A percentile compares a stretch with the other conserved stretches of the same genome.
phyloP scores from a whole-genome alignment of 208 protist genomes.

The Leishmania gerbilli region DNA sequence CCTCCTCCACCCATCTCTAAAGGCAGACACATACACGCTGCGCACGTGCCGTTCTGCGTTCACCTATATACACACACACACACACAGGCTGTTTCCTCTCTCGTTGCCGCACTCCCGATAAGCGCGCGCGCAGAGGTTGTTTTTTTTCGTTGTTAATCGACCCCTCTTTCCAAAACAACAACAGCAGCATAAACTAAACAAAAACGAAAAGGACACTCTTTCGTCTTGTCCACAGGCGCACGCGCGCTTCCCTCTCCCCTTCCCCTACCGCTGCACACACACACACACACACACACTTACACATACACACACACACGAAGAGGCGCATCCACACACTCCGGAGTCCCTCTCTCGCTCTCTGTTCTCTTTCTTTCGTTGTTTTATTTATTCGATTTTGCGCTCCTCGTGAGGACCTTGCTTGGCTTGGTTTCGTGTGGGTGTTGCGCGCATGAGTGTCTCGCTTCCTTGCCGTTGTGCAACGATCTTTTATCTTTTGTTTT shows the following conservation, averaged over 20 bases:
- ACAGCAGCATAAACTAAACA: neutral
- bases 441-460: neutral
- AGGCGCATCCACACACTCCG: neutral
- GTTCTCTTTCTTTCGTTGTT: neutral
- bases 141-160: neutral
- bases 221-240: neutral
- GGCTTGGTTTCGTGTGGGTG: neutral
- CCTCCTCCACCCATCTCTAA: neutral
- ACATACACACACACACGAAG: slow-evolving; percentile 11
- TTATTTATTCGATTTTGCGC: slow-evolving; percentile 3
- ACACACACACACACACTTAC: slow-evolving; percentile 12
- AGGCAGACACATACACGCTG: neutral
- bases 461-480: neutral
- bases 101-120: neutral
- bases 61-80: neutral
- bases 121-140: neutral
- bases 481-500: neutral
- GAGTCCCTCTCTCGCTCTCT: neutral
- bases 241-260: neutral
- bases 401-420: neutral
- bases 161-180: neutral
- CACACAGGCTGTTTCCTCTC: neutral
- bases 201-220: neutral
- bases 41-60: neutral
- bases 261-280: neutral